A percentile compares a stretch with the other conserved stretches of the same genome.
These are phyloP conservation scores for Ceratobasidium sp. DNA, from an alignment of 1,284 basidiomycete species.

Conservation along the genomic window DNA sequence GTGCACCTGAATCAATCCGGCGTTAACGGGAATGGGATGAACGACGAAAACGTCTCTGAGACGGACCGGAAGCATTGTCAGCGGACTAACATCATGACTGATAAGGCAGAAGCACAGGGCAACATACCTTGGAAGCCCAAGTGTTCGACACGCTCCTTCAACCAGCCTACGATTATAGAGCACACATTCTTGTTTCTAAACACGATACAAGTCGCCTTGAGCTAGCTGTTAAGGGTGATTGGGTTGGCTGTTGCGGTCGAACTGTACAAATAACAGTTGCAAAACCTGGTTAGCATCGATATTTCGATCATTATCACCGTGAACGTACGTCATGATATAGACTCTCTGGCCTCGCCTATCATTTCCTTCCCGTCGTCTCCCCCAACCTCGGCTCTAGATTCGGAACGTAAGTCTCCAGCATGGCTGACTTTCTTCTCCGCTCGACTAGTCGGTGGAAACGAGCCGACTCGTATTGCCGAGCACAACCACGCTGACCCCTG, in stretches of 20 bases:
- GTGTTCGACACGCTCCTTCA: constrained; percentile 89
- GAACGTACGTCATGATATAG: no score
- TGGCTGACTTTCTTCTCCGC: constrained; percentile 67
- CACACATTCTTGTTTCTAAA: constrained; percentile 73
- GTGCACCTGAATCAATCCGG: constrained; percentile 78
- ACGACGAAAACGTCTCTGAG: constrained; percentile 79
- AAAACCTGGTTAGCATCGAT: not conserved
- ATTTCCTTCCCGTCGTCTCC: no score
- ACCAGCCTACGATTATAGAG: constrained; percentile 74
- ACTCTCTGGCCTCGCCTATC: no score
- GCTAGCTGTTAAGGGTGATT: constrained; percentile 81
- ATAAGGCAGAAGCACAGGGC: not conserved
- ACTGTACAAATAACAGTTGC: constrained; percentile 69
- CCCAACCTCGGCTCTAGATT: no score
- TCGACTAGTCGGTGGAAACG: not conserved
- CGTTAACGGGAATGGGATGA: constrained; percentile 78
- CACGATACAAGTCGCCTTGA: constrained; percentile 86
- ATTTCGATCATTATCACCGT: constrained; percentile 66
- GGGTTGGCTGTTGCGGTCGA: constrained; percentile 72
- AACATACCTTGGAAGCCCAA: constrained; percentile 74
- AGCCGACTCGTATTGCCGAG: constrained; percentile 79
- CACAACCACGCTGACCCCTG: constrained; percentile 58
- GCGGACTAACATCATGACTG: not conserved
- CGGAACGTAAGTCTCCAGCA: no score
- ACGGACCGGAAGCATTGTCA: constrained; percentile 82